phyloP scores from a whole-genome alignment of 352 stramenopile species.

The Blastocystis sp. region DNA sequence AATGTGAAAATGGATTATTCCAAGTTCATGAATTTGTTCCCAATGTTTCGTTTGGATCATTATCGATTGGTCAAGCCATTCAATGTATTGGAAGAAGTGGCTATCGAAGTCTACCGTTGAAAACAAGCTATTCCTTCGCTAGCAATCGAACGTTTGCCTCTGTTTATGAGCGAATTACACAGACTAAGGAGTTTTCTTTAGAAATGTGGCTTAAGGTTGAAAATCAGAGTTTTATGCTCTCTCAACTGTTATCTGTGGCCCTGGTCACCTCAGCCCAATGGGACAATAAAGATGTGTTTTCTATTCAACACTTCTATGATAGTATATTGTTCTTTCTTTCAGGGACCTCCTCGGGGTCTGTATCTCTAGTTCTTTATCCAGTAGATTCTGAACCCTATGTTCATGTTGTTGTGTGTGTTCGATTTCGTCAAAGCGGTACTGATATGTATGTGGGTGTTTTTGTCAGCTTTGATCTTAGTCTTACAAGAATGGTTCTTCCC shows the following conservation, averaged over 20 bases:
- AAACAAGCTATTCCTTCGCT: background rate
- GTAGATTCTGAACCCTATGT: background rate
- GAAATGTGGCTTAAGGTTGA: slow-evolving; percentile 6
- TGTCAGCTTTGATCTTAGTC: background rate
- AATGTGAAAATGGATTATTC: slow-evolving; percentile 44
- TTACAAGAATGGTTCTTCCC: slow-evolving; percentile 13
- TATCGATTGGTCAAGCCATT: background rate
- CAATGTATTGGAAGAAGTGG: slow-evolving; percentile 30
- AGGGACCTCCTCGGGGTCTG: background rate
- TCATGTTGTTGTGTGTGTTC: slow-evolving; percentile 1
- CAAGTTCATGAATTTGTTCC: background rate
- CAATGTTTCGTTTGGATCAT: background rate
- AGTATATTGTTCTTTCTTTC: background rate
- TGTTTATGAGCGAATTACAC: background rate
- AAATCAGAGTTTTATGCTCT: background rate
- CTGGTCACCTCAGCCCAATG: background rate
- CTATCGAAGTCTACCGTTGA: background rate
- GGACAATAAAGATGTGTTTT: background rate
- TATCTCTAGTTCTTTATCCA: background rate
- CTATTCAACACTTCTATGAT: background rate
- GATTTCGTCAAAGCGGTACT: background rate
- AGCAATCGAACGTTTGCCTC: background rate
- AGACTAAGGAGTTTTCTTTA: slow-evolving; percentile 13
- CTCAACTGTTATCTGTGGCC: background rate
- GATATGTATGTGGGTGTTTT: background rate